phyloP scores from a whole-genome alignment of 179 eudicot species.

The Pouteria campechiana region DNA sequence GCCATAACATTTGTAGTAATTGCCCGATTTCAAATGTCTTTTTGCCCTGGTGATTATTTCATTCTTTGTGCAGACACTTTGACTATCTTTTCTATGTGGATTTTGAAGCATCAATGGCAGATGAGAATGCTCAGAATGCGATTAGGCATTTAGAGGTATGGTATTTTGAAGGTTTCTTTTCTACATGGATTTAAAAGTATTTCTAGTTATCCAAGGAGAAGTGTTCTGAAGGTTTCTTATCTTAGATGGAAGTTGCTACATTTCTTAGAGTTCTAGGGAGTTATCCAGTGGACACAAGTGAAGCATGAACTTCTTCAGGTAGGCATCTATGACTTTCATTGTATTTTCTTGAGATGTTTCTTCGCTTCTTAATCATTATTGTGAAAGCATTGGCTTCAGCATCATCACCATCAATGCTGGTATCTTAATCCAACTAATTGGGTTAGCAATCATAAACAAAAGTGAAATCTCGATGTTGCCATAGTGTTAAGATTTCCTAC shows the following conservation, averaged over 20 bases:
- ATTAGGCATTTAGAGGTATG: slow-evolving; percentile 49
- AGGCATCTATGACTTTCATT: no score
- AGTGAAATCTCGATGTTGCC: no score
- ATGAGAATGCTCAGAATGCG: slow-evolving; percentile 52
- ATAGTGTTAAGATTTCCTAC: no score
- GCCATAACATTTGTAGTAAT: background rate
- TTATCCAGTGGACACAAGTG: slow-evolving; percentile 58
- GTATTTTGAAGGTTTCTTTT: background rate
- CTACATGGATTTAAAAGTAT: background rate
- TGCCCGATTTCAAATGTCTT: background rate
- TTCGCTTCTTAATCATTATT: no score
- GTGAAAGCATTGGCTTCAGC: no score
- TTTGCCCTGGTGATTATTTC: background rate
- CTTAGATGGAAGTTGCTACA: slow-evolving; percentile 66
- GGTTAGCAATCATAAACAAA: no score
- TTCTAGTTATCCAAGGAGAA: background rate
- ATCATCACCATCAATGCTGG: no score
- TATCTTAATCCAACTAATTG: no score
- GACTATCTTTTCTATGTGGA: slow-evolving; percentile 66
- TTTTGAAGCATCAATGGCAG: slow-evolving; percentile 78
- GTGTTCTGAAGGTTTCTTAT: slow-evolving; percentile 2
- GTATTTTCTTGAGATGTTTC: no score
- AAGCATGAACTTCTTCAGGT: no score
- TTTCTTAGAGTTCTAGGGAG: slow-evolving; percentile 77
- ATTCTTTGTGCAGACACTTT: slow-evolving; percentile 28